These are phyloP conservation scores for Brassica cretica DNA, from an alignment of 345 rosid genomes.

Conservation along the genomic window DNA sequence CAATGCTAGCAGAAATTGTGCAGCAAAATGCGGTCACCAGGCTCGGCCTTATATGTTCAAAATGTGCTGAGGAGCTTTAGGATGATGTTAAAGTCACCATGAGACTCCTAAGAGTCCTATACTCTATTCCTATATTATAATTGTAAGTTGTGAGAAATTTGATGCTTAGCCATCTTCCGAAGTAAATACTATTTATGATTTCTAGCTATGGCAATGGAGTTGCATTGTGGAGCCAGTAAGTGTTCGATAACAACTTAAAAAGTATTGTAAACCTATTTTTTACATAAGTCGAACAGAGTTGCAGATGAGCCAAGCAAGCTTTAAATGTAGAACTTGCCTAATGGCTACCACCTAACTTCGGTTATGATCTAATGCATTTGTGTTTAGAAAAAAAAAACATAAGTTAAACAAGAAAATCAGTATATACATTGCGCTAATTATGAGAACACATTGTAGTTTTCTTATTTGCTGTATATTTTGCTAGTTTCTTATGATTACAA, in stretches of 20 bases:
- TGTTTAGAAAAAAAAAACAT: neutral
- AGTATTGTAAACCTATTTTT: neutral
- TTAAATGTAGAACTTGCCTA: neutral
- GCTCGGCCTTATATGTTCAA: neutral
- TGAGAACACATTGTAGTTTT: too few species aligned
- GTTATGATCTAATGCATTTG: neutral
- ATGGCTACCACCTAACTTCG: neutral
- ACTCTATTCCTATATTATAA: neutral
- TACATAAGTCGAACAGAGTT: neutral
- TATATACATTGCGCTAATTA: too few species aligned
- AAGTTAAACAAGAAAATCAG: neutral
- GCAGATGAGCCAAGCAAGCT: neutral
- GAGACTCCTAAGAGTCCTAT: neutral
- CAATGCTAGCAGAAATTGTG: slow-evolving; percentile 2
- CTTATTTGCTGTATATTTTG: too few species aligned
- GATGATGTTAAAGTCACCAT: slow-evolving; percentile 7
- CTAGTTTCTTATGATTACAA: too few species aligned
- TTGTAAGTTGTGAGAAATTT: neutral
- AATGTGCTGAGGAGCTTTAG: slow-evolving; percentile 14
- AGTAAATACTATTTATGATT: neutral
- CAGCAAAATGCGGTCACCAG: neutral
- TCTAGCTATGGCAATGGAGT: neutral
- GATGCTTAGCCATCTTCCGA: neutral
- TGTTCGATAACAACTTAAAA: neutral
- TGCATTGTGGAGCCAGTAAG: neutral